Conservation (phyloP, 2,329 filamentous ascomycete species). For the Diaporthe aspalathi region DNA sequence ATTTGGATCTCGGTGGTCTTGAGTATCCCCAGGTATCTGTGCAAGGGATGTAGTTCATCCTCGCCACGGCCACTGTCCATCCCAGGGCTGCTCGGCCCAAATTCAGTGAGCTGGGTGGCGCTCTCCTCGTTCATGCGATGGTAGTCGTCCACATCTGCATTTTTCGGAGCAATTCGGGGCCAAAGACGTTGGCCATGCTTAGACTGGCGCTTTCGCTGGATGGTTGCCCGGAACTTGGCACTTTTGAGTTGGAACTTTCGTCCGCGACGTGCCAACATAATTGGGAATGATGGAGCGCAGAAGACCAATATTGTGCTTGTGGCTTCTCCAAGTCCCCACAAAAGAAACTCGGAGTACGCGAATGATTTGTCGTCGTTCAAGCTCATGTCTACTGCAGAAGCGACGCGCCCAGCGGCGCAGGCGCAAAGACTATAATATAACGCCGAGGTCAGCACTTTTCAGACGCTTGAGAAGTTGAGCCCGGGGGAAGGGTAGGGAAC, state of each 20-base stretch:
- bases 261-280: not conserved
- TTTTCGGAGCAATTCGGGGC: not conserved
- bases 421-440: not conserved
- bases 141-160: not conserved
- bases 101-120: not conserved
- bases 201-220: not conserved
- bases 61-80: not conserved
- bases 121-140: slow-evolving; percentile 1
- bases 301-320: slow-evolving; percentile 10
- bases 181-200: not conserved
- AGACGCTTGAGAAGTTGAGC: not conserved
- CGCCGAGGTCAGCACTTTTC: not conserved
- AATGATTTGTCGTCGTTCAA: not conserved
- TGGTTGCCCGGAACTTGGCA: not conserved
- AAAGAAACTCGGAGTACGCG: not conserved
- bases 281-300: slow-evolving; percentile 1
- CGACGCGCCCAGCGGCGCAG: slow-evolving; percentile 3
- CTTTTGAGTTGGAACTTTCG: not conserved
- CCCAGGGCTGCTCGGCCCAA: not conserved
- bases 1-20: slow-evolving; percentile 7
- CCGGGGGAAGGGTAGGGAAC: not conserved
- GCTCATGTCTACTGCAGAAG: not conserved
- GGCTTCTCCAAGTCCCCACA: not conserved
- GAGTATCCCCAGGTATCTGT: not conserved
- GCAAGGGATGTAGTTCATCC: not conserved